A percentile compares a stretch with the other conserved stretches of the same genome.
Conservation (phyloP, 2,329 filamentous ascomycete genomes). For the Diaporthe citriasiana region DNA sequence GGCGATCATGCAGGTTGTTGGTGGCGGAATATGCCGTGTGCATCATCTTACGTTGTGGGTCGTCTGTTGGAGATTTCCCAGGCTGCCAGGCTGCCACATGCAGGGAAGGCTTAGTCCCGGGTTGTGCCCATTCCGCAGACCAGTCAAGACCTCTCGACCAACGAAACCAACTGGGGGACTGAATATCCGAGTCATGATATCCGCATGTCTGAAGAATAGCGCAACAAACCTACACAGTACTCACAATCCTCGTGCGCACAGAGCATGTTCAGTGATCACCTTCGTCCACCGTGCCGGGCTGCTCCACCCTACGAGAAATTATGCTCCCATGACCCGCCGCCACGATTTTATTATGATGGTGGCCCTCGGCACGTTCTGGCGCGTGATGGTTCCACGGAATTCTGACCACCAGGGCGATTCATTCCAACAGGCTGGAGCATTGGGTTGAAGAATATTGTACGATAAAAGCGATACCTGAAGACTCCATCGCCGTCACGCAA, state of each 20-base stretch:
- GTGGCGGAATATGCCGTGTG: constrained; percentile 12
- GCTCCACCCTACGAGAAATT: constrained; percentile 15
- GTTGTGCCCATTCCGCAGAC: neutral
- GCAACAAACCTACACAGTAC: constrained; percentile 5
- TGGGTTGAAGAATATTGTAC: neutral
- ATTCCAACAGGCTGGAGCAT: neutral
- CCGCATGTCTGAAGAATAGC: neutral
- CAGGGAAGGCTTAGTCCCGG: neutral
- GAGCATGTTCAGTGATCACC: constrained; percentile 22
- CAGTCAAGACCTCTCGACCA: neutral
- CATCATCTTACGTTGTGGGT: constrained; percentile 21
- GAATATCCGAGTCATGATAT: constrained; percentile 7
- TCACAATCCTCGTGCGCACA: constrained; percentile 11
- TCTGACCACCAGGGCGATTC: neutral
- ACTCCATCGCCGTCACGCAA: neutral
- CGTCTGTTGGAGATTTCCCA: constrained; percentile 7
- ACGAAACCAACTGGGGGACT: neutral
- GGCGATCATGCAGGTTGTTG: neutral
- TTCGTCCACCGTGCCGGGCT: neutral
- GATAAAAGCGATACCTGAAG: neutral
- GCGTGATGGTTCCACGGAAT: neutral
- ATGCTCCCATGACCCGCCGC: neutral
- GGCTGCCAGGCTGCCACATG: constrained; percentile 23
- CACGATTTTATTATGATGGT: neutral
- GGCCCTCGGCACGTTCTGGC: neutral